phyloP scores from a whole-genome alignment of 164 flowering plant genomes.

The Vitis labrusca region DNA sequence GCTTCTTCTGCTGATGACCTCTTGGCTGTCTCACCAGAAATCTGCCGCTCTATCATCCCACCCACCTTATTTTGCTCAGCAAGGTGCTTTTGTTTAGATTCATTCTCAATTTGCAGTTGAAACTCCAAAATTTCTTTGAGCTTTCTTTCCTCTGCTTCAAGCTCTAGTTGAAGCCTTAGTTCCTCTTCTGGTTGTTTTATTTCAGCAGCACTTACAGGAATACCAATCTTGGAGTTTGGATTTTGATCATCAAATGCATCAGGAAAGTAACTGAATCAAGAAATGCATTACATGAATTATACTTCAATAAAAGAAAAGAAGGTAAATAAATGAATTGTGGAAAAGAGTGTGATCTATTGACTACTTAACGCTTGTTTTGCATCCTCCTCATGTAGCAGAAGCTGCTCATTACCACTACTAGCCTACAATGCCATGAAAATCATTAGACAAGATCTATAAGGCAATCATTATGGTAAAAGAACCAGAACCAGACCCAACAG shows the following conservation, averaged over 20 bases:
- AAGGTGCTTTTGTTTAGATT: conserved; percentile 87
- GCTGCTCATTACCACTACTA: conserved; percentile 37
- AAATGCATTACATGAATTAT: conserved; percentile 7
- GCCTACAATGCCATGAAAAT: conserved; percentile 43
- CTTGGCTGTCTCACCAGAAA: too few relatives aligned
- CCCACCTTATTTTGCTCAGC: conserved; percentile 66
- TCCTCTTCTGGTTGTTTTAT: conserved; percentile 66
- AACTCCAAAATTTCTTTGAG: conserved; percentile 92
- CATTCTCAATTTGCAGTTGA: conserved; percentile 87
- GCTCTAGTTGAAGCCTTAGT: conserved; percentile 61
- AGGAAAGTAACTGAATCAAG: conserved; percentile 42
- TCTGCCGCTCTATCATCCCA: too few relatives aligned
- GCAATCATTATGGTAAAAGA: conserved; percentile 6
- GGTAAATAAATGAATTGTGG: not conserved
- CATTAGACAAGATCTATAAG: conserved; percentile 12
- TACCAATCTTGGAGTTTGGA: conserved; percentile 31
- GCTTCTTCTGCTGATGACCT: too few relatives aligned
- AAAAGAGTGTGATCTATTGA: not conserved
- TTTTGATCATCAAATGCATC: conserved; percentile 45
- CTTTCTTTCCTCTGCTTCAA: conserved; percentile 94
- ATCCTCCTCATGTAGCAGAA: conserved; percentile 33
- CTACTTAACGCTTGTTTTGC: conserved; percentile 22
- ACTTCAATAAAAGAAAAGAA: not conserved
- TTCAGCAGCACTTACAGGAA: conserved; percentile 34
- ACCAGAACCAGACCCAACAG: conserved; percentile 12